Evolutionary conservation across 2,329 filamentous ascomycete genomes (phyloP), one percentile per base, ranked within the genome.

Genomic region (Cordyceps tenuipes): DNA sequence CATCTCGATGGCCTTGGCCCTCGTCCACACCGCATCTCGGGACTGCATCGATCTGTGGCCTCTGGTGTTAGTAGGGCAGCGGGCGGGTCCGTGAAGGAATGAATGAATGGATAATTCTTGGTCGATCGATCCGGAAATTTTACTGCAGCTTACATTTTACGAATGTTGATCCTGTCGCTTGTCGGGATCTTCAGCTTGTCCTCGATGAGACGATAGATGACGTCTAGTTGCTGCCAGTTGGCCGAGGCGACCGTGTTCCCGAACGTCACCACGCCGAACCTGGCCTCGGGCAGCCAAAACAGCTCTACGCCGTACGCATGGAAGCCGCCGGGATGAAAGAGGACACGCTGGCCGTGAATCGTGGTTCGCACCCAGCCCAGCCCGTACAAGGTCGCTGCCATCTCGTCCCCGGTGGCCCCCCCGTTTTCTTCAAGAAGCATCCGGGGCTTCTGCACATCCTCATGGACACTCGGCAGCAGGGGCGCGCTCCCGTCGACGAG

Each of bases 181-280:
- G 34, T 10, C 7, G 62, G 59, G 17, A 62, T 36, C 0, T 55
- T 59, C 1, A 65, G 36, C 9, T 49, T 47, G 23, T 68, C 67
- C 26, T 65, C 66, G n/a, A 68, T 26, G 3, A 67, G 57, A 5
- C 59, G 3, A 65, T 21, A 6, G 62, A 7, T 1, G 64, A 49
- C 1, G 59, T 49, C 0, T 48, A 70, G 6, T 57, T 52, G 57
- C 74, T 76, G 6, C 72, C 72, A 36, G 12, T 36, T 36, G 34
- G 34, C 9, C 7, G 71, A 73, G 8, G 64, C n/a, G 13, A 70
- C 74, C 52, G 75, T 76, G 59, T 80, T 81, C 5, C 51, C 53
- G 34, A 67, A 60, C 1, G 62, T 61, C 0, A 65, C 57, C 2
- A 68, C 61, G 1, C 62, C 66, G 6, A 66, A 57, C 9, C 61